Evolutionary conservation across 2,329 filamentous ascomycete species (phyloP), one percentile per base, ranked within the genome.

Genomic region (Colletotrichum sp.): DNA sequence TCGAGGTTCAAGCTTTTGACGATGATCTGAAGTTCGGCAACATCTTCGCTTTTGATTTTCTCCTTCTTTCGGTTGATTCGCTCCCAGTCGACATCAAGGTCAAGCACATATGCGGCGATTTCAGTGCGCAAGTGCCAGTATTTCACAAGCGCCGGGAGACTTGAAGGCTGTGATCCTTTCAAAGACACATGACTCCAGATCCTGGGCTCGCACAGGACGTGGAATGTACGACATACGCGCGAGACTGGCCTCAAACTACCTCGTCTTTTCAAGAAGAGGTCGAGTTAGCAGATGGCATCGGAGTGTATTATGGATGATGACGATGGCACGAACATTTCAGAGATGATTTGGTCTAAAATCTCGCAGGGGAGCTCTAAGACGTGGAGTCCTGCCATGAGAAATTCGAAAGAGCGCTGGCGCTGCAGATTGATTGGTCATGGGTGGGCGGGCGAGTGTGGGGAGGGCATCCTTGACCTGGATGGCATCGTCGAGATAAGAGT

Each of bases 401-500:
- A 44, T 44, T 9, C 39, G 18, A 44, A 44, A 44, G 1, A n/a
- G 39, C 9, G 9, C 9, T n/a, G 39, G 39, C 18, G 18, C 39
- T 44, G 39, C 39, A 10, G 18, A 12, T n/a, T n/a, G 18, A 44
- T 10, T 44, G 18, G 8, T 44, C 39, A 6, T n/a, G 8, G 9
- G 39, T 44, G 18, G 18, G 39, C 18, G 9, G 18, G 39, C 1
- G 8, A n/a, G 18, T 44, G 39, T n/a, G 9, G 1, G 39, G 39
- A n/a, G 39, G 18, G 18, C 39, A 44, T n/a, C 6, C 39, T 4
- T n/a, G 39, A n/a, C 39, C 39, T 10, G 16, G 39, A 18, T 44
- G 0, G 18, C 39, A 0, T 6, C 8, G 8, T 44, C 18, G 1
- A 44, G 39, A 5, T 12, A 44, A n/a, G 0, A 44, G 4, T n/a